A percentile compares a stretch with the other conserved stretches of the same genome.
Evolutionary conservation across 2,329 filamentous ascomycete genomes (phyloP).

Genomic region (Colletotrichum shisoi): DNA sequence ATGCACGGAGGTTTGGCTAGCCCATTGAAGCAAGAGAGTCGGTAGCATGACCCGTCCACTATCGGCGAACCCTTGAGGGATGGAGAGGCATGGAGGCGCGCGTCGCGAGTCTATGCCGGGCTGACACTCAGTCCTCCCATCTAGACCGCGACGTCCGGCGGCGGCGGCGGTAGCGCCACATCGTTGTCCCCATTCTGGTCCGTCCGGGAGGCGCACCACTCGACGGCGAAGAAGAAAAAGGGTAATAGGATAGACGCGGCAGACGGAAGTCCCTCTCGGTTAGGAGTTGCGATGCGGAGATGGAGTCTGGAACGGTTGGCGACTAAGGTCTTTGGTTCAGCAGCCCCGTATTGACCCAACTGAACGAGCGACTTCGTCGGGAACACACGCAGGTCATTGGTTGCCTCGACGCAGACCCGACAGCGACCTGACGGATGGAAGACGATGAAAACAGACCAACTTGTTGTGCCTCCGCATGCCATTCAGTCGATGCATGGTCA

Average conservation of each 20-base stretch:
- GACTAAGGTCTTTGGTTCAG: background rate
- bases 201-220: background rate
- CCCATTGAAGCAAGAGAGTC: slow-evolving; percentile 6
- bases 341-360: background rate
- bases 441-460: background rate
- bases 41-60: background rate
- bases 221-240: background rate
- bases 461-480: too few relatives aligned
- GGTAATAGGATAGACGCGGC: background rate
- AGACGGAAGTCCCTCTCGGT: background rate
- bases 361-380: background rate
- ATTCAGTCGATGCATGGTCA: background rate
- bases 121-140: slow-evolving; percentile 15
- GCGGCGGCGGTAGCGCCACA: background rate
- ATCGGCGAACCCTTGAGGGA: background rate
- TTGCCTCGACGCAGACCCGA: background rate
- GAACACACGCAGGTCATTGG: background rate
- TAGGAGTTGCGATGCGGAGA: background rate
- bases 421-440: background rate
- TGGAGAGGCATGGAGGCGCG: background rate
- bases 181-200: background rate
- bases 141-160: slow-evolving; percentile 19
- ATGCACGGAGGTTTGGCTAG: slow-evolving; percentile 12
- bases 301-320: slow-evolving; percentile 4
- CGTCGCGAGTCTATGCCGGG: background rate